phyloP scores from a whole-genome alignment of 176 grass and related monocot genomes.

The Triticum urartu region DNA sequence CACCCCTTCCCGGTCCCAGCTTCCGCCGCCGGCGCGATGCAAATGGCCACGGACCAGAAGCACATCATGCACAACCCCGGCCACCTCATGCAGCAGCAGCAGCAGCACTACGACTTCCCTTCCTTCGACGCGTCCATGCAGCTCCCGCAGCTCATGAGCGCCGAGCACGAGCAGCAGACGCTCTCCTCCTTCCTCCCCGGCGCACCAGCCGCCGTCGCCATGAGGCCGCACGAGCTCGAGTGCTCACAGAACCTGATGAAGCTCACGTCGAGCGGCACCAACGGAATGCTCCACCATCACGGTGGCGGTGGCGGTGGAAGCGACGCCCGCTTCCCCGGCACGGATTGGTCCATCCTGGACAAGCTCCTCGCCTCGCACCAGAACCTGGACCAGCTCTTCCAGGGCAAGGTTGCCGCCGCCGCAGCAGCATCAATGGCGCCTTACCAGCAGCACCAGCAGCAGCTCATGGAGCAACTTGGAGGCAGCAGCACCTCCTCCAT shows the following conservation, averaged over 20 bases:
- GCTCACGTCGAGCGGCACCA: constrained; percentile 36
- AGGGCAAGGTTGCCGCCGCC: constrained; percentile 42
- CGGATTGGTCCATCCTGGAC: constrained; percentile 94
- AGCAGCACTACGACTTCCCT: constrained; percentile 47
- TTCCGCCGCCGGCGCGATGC: background rate
- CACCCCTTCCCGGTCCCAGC: constrained; percentile 25
- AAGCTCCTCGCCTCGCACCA: constrained; percentile 96
- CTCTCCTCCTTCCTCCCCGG: constrained; percentile 24
- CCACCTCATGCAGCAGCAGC: constrained; percentile 29
- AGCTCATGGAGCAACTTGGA: constrained; percentile 43
- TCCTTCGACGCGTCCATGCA: constrained; percentile 72
- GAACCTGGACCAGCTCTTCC: constrained; percentile 79
- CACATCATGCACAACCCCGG: constrained; percentile 37
- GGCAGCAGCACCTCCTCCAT: constrained; percentile 18
- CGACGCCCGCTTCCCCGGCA: constrained; percentile 8
- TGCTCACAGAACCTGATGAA: constrained; percentile 83
- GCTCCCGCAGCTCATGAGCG: constrained; percentile 77
- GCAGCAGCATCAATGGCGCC: background rate
- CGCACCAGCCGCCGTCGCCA: constrained; percentile 23
- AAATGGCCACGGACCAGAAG: constrained; percentile 40
- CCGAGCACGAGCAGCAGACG: constrained; percentile 39
- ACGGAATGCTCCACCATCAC: constrained; percentile 16
- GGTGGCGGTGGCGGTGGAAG: background rate
- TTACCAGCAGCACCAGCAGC: constrained; percentile 56
- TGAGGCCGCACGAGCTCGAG: constrained; percentile 51